Percentiles rank a stretch among this genome's conserved stretches.
Evolutionary conservation across 2,329 filamentous ascomycete species (phyloP).

Genomic region (Huntiella decipiens): DNA sequence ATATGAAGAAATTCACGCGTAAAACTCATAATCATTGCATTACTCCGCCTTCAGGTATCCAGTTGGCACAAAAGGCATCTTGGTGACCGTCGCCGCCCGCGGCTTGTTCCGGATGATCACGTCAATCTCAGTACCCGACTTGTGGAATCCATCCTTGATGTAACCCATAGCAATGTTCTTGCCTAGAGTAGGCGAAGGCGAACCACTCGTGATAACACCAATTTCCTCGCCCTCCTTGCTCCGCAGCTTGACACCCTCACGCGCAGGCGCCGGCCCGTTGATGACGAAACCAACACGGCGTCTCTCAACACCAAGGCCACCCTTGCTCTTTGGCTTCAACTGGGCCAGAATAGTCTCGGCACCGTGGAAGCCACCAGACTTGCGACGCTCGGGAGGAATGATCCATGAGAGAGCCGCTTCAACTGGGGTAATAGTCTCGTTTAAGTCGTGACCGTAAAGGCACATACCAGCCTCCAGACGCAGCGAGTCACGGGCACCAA

Average conservation of each 20-base stretch:
- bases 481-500: conserved; percentile 80
- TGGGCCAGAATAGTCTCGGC: conserved; percentile 59
- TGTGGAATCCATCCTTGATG: conserved; percentile 62
- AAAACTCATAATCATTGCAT: background rate
- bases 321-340: conserved; percentile 53
- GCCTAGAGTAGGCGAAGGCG: conserved; percentile 67
- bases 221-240: conserved; percentile 44
- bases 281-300: conserved; percentile 67
- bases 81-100: conserved; percentile 55
- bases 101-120: conserved; percentile 61
- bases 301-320: conserved; percentile 47
- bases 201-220: conserved; percentile 72
- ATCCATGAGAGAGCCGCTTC: conserved; percentile 52
- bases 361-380: conserved; percentile 62
- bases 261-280: conserved; percentile 60
- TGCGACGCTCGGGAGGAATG: conserved; percentile 57
- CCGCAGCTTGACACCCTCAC: conserved; percentile 72
- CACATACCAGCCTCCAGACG: conserved; percentile 96
- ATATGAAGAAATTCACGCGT: background rate
- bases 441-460: conserved; percentile 95
- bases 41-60: conserved; percentile 47
- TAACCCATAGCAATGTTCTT: conserved; percentile 97
- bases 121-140: conserved; percentile 62
- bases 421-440: conserved; percentile 49
- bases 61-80: conserved; percentile 74